These are phyloP conservation scores for Blastobotrys malaysiensis DNA, from an alignment of 1,139 yeast genomes.

Conservation along the genomic window DNA sequence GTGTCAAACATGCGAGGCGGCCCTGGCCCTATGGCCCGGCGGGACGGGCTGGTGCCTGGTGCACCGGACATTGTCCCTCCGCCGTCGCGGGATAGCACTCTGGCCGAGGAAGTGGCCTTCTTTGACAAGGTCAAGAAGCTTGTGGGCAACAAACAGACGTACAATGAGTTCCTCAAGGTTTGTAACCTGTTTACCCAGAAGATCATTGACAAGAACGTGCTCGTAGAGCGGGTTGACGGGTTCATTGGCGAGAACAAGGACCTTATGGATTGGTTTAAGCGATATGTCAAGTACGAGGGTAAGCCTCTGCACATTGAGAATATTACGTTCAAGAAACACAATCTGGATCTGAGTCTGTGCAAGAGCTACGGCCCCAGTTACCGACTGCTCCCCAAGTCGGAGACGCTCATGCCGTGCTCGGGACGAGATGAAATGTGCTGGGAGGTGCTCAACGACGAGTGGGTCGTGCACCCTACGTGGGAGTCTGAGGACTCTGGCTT, in stretches of 20 bases:
- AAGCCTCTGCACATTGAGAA: constrained; percentile 65
- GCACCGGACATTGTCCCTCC: constrained; percentile 80
- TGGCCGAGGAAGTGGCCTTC: constrained; percentile 79
- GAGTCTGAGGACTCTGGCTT: constrained; percentile 98
- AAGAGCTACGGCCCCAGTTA: constrained; percentile 83
- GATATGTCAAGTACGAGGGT: constrained; percentile 78
- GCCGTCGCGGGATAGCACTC: constrained; percentile 44
- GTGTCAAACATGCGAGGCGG: constrained; percentile 36
- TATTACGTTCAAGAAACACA: constrained; percentile 83
- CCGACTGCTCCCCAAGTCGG: constrained; percentile 87
- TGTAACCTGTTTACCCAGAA: constrained; percentile 85
- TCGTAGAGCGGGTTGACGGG: constrained; percentile 79
- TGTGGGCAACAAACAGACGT: constrained; percentile 83
- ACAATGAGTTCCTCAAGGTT: constrained; percentile 84
- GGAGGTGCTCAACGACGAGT: constrained; percentile 97
- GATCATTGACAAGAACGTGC: constrained; percentile 73
- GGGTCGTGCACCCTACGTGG: constrained; percentile 99
- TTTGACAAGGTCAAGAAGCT: constrained; percentile 90
- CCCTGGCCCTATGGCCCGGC: constrained; percentile 10
- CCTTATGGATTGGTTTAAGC: constrained; percentile 83
- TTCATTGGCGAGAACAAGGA: constrained; percentile 80
- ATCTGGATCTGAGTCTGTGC: constrained; percentile 80
- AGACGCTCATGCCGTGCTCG: constrained; percentile 95
- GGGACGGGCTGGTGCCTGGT: constrained; percentile 64
- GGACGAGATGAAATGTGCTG: constrained; percentile 99